Conservation (phyloP, 1,284 basidiomycete species). For the Trichosporon faecale region DNA sequence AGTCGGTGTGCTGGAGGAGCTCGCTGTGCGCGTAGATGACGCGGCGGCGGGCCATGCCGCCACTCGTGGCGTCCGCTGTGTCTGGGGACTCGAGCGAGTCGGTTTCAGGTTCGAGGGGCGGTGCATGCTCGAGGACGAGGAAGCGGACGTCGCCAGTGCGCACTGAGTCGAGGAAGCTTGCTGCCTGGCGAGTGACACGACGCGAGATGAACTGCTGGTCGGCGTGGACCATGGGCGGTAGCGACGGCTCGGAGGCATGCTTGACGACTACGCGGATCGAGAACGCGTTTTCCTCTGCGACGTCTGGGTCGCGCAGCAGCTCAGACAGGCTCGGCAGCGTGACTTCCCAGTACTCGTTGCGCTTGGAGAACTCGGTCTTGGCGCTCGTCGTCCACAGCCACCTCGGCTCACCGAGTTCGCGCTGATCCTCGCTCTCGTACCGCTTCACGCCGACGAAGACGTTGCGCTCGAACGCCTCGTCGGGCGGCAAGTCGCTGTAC, state of each 20-base stretch:
- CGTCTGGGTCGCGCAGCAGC: constrained; percentile 61
- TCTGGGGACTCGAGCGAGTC: neutral
- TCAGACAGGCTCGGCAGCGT: constrained; percentile 63
- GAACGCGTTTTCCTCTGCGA: constrained; percentile 63
- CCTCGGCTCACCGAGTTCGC: constrained; percentile 63
- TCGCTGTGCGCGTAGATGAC: constrained; percentile 77
- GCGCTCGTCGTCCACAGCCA: constrained; percentile 71
- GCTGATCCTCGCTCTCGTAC: constrained; percentile 61
- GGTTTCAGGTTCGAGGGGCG: neutral
- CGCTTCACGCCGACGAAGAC: constrained; percentile 72
- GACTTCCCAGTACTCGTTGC: constrained; percentile 69
- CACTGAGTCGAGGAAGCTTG: constrained; percentile 31
- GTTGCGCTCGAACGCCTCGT: constrained; percentile 59
- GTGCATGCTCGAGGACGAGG: constrained; percentile 61
- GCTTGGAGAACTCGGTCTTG: constrained; percentile 65
- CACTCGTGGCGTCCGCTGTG: neutral
- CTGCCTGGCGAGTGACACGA: constrained; percentile 22
- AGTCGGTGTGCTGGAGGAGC: constrained; percentile 68
- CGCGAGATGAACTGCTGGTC: constrained; percentile 54
- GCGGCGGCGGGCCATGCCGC: constrained; percentile 33
- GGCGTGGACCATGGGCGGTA: constrained; percentile 57
- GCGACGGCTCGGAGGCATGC: constrained; percentile 58
- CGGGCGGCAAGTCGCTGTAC: constrained; percentile 18
- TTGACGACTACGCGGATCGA: constrained; percentile 63
- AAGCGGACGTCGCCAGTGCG: constrained; percentile 62